Percentiles rank a stretch among this genome's conserved stretches.
These are phyloP conservation scores for Myxozyma melibiosi DNA, from an alignment of 805 yeast genomes.

Conservation along the genomic window DNA sequence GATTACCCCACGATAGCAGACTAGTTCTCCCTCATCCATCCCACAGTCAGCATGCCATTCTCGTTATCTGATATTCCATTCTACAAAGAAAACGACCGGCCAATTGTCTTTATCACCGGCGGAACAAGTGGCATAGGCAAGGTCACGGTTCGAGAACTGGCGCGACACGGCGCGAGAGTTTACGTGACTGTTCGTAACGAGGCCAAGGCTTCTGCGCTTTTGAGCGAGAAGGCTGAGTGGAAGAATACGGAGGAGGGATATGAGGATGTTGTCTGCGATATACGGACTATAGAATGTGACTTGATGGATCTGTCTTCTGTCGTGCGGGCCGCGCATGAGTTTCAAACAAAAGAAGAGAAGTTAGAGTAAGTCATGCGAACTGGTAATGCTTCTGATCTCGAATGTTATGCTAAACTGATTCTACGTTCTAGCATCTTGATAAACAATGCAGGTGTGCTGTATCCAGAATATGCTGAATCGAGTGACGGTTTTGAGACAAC, in stretches of 20 bases:
- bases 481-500: conserved; percentile 76
- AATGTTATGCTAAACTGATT: no score
- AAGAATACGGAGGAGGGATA: conserved; percentile 1
- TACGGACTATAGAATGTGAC: conserved; percentile 3
- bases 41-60: conserved; percentile 5
- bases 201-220: conserved; percentile 6
- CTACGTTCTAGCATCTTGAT: conserved; percentile 49
- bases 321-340: conserved; percentile 15
- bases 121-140: conserved; percentile 32
- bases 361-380: conserved; percentile 46
- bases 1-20: no score
- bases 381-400: neutral
- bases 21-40: no score
- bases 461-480: conserved; percentile 66
- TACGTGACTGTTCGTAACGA: conserved; percentile 28
- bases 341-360: conserved; percentile 27
- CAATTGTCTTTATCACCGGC: conserved; percentile 22
- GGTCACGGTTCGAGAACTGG: conserved; percentile 25
- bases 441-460: conserved; percentile 81
- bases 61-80: conserved; percentile 5
- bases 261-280: neutral
- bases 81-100: conserved; percentile 1
- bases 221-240: conserved; percentile 4
- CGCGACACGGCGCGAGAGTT: conserved; percentile 28
- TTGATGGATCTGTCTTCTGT: conserved; percentile 17